Percentiles rank a stretch among this genome's conserved stretches.
Evolutionary conservation across 495 filamentous ascomycete genomes (phyloP).

Genomic region (Wilcoxina mikolae): DNA sequence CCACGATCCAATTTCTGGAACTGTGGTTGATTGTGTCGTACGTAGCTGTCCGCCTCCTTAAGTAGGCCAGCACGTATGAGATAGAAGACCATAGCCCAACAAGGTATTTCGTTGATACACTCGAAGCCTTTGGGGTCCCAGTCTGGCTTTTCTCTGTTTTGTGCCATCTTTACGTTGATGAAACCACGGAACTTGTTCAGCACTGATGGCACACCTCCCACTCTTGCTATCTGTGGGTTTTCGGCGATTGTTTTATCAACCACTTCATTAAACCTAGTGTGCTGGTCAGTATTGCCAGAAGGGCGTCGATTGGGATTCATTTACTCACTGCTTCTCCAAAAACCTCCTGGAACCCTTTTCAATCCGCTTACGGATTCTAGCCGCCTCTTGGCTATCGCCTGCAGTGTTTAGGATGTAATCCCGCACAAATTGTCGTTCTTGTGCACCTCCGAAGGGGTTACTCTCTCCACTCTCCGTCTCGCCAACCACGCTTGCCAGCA

Average conservation of each 20-base stretch:
- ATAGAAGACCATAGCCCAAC: constrained; percentile 89
- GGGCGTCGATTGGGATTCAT: neutral
- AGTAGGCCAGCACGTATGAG: constrained; percentile 76
- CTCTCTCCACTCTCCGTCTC: constrained; percentile 23
- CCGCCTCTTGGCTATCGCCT: constrained; percentile 19
- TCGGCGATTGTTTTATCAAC: constrained; percentile 61
- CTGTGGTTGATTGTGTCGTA: constrained; percentile 54
- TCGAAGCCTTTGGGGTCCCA: constrained; percentile 28
- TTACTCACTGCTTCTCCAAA: constrained; percentile 24
- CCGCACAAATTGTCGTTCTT: constrained; percentile 22
- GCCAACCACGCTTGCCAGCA: constrained; percentile 19
- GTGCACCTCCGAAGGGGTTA: constrained; percentile 21
- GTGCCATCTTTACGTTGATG: constrained; percentile 37
- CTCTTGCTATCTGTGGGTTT: constrained; percentile 72
- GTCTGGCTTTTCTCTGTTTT: constrained; percentile 21
- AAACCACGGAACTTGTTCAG: constrained; percentile 86
- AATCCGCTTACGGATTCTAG: constrained; percentile 20
- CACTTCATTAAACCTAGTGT: constrained; percentile 48
- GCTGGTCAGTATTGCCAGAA: constrained; percentile 3
- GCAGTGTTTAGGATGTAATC: constrained; percentile 24
- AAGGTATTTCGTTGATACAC: constrained; percentile 29
- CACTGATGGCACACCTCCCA: constrained; percentile 75
- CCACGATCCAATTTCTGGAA: constrained; percentile 83
- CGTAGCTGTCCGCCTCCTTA: constrained; percentile 71
- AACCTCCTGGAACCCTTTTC: constrained; percentile 25